These are phyloP conservation scores for Toxoplasma gondii DNA, from an alignment of 169 alveolate species.

Conservation along the genomic window DNA sequence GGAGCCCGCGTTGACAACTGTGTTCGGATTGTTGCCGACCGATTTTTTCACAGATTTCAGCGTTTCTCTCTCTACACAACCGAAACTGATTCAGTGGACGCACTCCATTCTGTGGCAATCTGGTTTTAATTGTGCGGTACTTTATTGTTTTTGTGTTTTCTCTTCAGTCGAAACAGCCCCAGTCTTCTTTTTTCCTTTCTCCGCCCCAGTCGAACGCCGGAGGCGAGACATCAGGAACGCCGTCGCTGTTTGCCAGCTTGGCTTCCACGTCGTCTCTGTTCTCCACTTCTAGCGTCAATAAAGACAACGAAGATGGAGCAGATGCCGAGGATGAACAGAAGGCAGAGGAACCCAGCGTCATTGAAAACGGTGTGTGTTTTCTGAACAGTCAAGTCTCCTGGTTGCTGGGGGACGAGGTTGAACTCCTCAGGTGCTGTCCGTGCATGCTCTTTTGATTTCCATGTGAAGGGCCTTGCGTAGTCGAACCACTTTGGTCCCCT, in stretches of 20 bases:
- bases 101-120: no score
- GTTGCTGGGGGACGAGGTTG: neutral
- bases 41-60: no score
- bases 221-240: neutral
- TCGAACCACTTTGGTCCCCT: neutral
- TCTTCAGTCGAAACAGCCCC: constrained; percentile 20
- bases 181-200: neutral
- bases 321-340: constrained; percentile 10
- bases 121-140: no score
- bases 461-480: neutral
- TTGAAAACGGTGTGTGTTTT: neutral
- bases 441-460: neutral
- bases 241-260: neutral
- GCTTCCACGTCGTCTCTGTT: neutral
- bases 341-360: constrained; percentile 25
- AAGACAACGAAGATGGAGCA: neutral
- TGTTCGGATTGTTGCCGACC: no score
- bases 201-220: neutral
- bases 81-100: no score
- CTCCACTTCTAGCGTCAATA: neutral
- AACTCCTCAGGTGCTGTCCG: no score
- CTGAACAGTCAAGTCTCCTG: neutral
- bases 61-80: no score
- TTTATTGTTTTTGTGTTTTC: neutral
- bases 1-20: no score